Evolutionary conservation across 2,329 filamentous ascomycete species (phyloP), one percentile per base, ranked within the genome.

Genomic region (Fusarium tuaranense): DNA sequence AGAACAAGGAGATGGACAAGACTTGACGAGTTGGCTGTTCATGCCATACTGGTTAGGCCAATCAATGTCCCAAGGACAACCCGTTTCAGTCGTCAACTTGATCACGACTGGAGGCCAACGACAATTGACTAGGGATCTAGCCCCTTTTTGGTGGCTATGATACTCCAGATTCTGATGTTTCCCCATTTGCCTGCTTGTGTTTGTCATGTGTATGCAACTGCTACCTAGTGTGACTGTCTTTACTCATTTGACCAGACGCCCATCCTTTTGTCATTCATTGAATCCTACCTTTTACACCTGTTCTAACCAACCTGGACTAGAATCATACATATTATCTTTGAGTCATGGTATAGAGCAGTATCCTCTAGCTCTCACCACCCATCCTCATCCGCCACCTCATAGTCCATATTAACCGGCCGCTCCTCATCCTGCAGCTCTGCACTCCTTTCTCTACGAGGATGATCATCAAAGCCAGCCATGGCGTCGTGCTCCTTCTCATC

Each of bases 351-450:
- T 48, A 38, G n/a, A 58, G 57, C 39, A 32, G 18, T 7, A 34
- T 30, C 55, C 30, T 74, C 44, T 73, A 63, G 39, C 38, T 51
- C 73, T 72, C 80, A 84, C 85, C 87, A 89, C 46, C 84, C 84
- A 60, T 86, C 84, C 48, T 88, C 87, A 53, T 87, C 88, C 4
- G 84, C 87, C 20, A 88, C 86, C 70, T 89, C 88, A 71, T 89
- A 89, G 65, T 89, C 88, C 86, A 88, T 86, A 57, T 87, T 83
- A 5, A 82, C 81, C 53, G 81, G 78, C 39, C 81, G 76, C 38
- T 79, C 78, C 14, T 78, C 76, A 62, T 80, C 78, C 30, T 80
- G 80, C 25, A 65, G 68, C 60, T 69, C 71, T 34, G 64, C 68
- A 32, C 68, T 69, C 51, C 67, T 68, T 30, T 69, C 71, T 46